Evolutionary conservation across 441 rosid genomes (phyloP), one percentile per base, ranked within the genome.

Genomic region (Gossypium lobatum): DNA sequence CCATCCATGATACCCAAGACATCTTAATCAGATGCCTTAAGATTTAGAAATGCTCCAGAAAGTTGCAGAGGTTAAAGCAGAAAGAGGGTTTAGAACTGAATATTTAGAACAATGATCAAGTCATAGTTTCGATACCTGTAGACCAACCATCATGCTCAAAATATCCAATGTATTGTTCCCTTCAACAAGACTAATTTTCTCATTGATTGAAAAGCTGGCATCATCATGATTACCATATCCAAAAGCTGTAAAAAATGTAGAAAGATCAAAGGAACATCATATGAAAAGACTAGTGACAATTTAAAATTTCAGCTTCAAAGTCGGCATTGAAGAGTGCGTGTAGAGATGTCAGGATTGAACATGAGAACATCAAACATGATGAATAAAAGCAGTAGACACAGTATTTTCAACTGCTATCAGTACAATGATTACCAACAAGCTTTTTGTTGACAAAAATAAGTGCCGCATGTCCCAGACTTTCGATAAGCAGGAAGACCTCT

Each of bases 401-500:
- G 17, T 20, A 64, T 2, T 16, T 70, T 71, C 66, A 48, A 31
- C 9, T 31, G 48, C 62, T 74, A 66, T 34, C 25, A 62, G 6
- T 17, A 21, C 14, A 23, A 17, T 39, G 72, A 86, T 46, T 67
- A 84, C 93, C 89, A 8, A 85, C 74, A 50, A 76, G 74, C 71
- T 14, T 73, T 76, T 82, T 80, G 83, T 89, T 89, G 16, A 87
- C 73, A 78, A 86, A 89, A 74, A 87, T 80, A 64, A 86, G 84
- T 34, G 89, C 93, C 9, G 89, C 91, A 63, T 89, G 93, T 50
- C 91, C 93, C 81, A 85, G 74, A 75, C 91, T 89, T 77, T 59
- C 81, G 72, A 87, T 75, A 59, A 64, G 66, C 73, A 89, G 57
- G 72, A 73, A 13, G 6, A 16, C 34, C 6, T 85, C 85, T 45